Conservation (phyloP, 2,329 filamentous ascomycete genomes). For the Beauveria varroae region DNA sequence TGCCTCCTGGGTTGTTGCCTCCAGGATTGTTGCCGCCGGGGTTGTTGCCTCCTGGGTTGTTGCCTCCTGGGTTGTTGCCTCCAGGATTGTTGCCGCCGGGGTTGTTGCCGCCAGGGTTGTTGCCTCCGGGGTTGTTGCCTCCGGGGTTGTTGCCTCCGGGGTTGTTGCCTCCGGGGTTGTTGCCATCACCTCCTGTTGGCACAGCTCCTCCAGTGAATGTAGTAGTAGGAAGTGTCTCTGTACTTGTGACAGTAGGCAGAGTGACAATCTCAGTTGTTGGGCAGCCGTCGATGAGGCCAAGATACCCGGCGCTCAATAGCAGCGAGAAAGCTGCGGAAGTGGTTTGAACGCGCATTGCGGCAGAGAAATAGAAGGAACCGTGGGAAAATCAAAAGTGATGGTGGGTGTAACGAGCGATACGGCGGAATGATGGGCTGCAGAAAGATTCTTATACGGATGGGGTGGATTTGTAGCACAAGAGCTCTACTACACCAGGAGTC, state of each 20-base stretch:
- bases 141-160: background rate
- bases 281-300: background rate
- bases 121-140: background rate
- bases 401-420: background rate
- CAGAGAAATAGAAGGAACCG: background rate
- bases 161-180: background rate
- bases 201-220: background rate
- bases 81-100: background rate
- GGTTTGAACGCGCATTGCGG: background rate
- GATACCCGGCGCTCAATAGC: background rate
- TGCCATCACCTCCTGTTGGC: background rate
- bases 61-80: background rate
- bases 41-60: background rate
- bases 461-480: background rate
- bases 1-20: background rate
- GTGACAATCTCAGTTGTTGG: background rate
- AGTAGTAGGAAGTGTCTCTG: background rate
- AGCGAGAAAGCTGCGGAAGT: background rate
- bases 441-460: slow-evolving; percentile 5
- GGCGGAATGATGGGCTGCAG: background rate
- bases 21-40: background rate
- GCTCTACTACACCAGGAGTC: background rate
- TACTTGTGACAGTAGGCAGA: background rate
- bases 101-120: background rate
- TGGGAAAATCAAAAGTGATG: background rate